phyloP scores from a whole-genome alignment of 176 grass and related monocot species.

The Bonia amplexicaulis region DNA sequence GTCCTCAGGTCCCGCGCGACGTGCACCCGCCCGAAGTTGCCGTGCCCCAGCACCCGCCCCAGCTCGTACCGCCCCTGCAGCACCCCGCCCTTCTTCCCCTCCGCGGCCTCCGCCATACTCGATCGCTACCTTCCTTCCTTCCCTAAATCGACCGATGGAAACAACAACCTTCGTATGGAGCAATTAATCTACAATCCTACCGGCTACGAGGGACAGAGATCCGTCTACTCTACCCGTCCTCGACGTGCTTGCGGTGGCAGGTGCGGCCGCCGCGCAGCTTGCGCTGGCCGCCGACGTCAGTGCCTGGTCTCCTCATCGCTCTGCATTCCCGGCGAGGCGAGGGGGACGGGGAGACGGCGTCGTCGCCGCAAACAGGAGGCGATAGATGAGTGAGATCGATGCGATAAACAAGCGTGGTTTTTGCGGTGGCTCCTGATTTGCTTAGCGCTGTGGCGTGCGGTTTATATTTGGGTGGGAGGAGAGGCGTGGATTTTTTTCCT shows the following conservation, averaged over 20 bases:
- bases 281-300: constrained; percentile 50
- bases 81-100: constrained; percentile 27
- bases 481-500: not conserved
- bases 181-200: not conserved
- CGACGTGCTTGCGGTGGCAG: constrained; percentile 86
- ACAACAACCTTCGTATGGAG: not conserved
- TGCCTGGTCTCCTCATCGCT: constrained; percentile 62
- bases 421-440: constrained; percentile 20
- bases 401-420: constrained; percentile 14
- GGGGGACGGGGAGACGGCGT: not conserved
- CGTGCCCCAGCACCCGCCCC: constrained; percentile 68
- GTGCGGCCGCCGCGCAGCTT: constrained; percentile 54
- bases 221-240: constrained; percentile 55
- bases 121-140: not conserved
- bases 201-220: not conserved
- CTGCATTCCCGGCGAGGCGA: constrained; percentile 46
- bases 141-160: not conserved
- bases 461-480: constrained; percentile 10
- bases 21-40: constrained; percentile 89
- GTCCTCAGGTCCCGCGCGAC: constrained; percentile 59
- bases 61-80: constrained; percentile 80
- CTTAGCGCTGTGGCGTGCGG: not conserved
- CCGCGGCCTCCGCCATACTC: constrained; percentile 5
- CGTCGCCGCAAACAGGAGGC: not conserved
- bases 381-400: not conserved